Conservation (phyloP, 2,329 filamentous ascomycete species). For the Leptographium wingfieldii region DNA sequence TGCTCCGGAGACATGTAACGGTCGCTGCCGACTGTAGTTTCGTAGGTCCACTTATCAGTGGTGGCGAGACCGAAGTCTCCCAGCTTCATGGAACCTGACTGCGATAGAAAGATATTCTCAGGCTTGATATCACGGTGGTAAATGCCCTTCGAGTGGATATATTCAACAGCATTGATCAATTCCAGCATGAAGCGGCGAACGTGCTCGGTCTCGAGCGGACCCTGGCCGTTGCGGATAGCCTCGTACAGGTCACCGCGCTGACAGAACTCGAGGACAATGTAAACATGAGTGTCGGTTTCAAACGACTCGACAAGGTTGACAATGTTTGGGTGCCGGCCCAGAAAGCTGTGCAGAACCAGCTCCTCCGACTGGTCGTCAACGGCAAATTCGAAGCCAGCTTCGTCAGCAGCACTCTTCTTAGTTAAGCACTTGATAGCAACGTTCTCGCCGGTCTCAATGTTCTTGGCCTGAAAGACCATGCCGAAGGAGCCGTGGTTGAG, state of each 20-base stretch:
- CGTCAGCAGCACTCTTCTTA: constrained; percentile 56
- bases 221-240: constrained; percentile 79
- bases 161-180: constrained; percentile 76
- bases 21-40: constrained; percentile 90
- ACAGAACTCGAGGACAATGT: constrained; percentile 91
- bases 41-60: constrained; percentile 77
- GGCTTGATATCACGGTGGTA: constrained; percentile 99
- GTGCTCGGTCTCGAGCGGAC: constrained; percentile 88
- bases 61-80: constrained; percentile 94
- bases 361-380: constrained; percentile 77
- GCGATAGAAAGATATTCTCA: constrained; percentile 92
- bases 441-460: constrained; percentile 60
- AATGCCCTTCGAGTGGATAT: constrained; percentile 81
- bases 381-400: constrained; percentile 50
- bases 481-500: constrained; percentile 98
- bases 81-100: constrained; percentile 83
- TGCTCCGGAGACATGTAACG: constrained; percentile 99
- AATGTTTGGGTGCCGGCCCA: constrained; percentile 76
- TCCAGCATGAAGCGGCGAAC: constrained; percentile 96
- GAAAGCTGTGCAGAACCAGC: constrained; percentile 62
- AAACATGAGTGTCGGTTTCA: constrained; percentile 81
- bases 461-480: constrained; percentile 90
- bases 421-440: constrained; percentile 96
- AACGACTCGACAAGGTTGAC: constrained; percentile 88
- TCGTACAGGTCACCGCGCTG: constrained; percentile 93